Evolutionary conservation across 2,329 filamentous ascomycete genomes (phyloP), one percentile per base, ranked within the genome.

Genomic region (Tricladium varicosporioides): DNA sequence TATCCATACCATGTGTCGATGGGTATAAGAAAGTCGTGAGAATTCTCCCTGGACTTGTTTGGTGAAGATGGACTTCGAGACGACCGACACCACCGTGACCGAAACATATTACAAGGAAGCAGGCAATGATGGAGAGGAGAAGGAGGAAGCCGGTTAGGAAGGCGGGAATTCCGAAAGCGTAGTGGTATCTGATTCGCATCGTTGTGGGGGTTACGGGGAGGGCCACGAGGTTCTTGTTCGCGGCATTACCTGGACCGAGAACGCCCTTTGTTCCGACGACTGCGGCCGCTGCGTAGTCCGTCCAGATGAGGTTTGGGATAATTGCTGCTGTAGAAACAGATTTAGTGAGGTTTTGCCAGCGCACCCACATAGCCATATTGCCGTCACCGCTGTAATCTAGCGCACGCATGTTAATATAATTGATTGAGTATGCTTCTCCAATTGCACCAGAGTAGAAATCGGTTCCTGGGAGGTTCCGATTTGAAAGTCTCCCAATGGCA

Each of bases 261-360:
- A 62, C 54, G 0, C 61, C 63, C 50, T 63, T 71, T 1, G 74
- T 77, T 4, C 76, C 76, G 0, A 77, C 68, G 0, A 78, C 72
- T 1, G 73, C 65, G n/a, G 74, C 76, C 1, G 76, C 72, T 1
- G 72, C 70, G 5, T 75, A 54, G 54, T 80, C 76, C 0, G 76
- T 78, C 72, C 74, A 79, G 5, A 79, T 69, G 0, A 77, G 65
- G 59, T 78, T 75, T 10, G 77, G 63, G 8, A 78, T 76, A 10
- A 66, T 62, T 0, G 69, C 67, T 1, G 72, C 69, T 0, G 60
- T 64, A 0, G 54, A 54, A 0, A 71, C 57, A 1, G 63, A 66
- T 0, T 48, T 32, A 1, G 72, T 71, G 1, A 75, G 64, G 2
- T 71, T 57, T 57, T 75, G 72, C 76, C 76, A 79, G 46, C 69